Evolutionary conservation across 1,139 yeast genomes (phyloP).

Genomic region (Lodderomyces orthopsilosis): DNA sequence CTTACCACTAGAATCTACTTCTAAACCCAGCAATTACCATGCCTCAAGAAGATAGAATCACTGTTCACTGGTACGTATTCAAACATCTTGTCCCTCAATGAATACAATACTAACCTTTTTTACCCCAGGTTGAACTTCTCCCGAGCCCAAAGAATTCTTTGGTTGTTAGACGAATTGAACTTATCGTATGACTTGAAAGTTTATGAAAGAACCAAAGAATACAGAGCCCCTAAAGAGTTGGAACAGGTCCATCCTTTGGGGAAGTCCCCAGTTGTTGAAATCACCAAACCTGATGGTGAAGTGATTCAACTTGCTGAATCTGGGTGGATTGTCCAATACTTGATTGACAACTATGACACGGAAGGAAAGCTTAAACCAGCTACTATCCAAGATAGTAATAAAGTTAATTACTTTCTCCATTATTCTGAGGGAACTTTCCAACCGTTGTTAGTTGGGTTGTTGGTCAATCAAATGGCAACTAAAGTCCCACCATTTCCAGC

Average conservation of each 20-base stretch:
- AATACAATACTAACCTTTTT: not conserved
- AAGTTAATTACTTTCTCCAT: constrained; percentile 33
- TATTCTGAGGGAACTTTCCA: constrained; percentile 40
- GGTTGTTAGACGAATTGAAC: constrained; percentile 38
- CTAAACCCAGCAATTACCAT: too few species aligned
- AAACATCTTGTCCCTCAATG: not conserved
- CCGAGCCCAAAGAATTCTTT: constrained; percentile 37
- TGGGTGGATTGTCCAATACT: constrained; percentile 33
- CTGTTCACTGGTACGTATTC: constrained; percentile 4
- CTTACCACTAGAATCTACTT: too few species aligned
- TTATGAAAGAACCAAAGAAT: constrained; percentile 24
- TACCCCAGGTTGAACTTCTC: constrained; percentile 31
- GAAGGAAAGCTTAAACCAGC: constrained; percentile 23
- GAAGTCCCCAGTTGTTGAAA: constrained; percentile 38
- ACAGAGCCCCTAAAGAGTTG: constrained; percentile 37
- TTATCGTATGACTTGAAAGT: constrained; percentile 32
- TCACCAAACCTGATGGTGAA: constrained; percentile 15
- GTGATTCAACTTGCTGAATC: constrained; percentile 29
- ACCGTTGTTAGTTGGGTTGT: constrained; percentile 27
- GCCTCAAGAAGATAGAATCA: constrained; percentile 2
- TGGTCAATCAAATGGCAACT: constrained; percentile 25
- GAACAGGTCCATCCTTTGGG: constrained; percentile 37
- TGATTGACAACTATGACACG: constrained; percentile 29
- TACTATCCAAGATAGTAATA: constrained; percentile 23
- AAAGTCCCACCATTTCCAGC: constrained; percentile 27